Evolutionary conservation across 495 filamentous ascomycete genomes (phyloP), one percentile per base, ranked within the genome.

Genomic region (Hypoxylon lienhwacheense): DNA sequence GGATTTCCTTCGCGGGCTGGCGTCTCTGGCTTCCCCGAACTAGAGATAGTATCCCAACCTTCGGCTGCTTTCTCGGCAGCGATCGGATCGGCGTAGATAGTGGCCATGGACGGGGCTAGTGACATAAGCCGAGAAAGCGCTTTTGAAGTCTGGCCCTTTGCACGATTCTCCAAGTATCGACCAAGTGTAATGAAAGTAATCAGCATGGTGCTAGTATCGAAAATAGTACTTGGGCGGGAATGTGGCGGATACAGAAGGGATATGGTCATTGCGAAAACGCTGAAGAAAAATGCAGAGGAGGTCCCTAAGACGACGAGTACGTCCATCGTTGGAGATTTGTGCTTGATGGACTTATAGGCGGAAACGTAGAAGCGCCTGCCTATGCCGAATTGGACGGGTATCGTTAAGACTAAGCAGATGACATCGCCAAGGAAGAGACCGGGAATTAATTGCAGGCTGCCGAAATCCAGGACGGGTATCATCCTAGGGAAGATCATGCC

Each of bases 151-250:
- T 97, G 89, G 2, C 93, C 93, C 70, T 99, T 99, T 14, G 93
- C 93, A 10, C 88, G 78, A 60, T 97, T 99, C 68, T 99, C 93
- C 6, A 99, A 69, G 74, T 87, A 97, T 25, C 93, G 84, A 17
- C 93, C 91, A 2, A 99, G 75, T 0, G 89, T 89, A 69, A 96
- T 89, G 69, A 97, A 97, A 0, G 90, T 96, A 65, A 99, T 96
- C 16, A 99, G 81, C 95, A 97, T 99, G 16, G 90, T 97, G 67
- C 91, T 96, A 0, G 93, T 99, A 59, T 99, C 93, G 56, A 97
- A 99, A 2, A 97, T 86, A 4, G 89, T 96, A 46, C 81, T 83
- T 1, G 93, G 93, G 15, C 85, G 79, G 5, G 75, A 78, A 61
- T 97, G 91, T 3, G 88, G 85, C 5, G 77, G 70, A 24, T 78